Base-by-base conservation (phyloP, 305 asterid genomes). In the Fraxinus sp. region DNA sequence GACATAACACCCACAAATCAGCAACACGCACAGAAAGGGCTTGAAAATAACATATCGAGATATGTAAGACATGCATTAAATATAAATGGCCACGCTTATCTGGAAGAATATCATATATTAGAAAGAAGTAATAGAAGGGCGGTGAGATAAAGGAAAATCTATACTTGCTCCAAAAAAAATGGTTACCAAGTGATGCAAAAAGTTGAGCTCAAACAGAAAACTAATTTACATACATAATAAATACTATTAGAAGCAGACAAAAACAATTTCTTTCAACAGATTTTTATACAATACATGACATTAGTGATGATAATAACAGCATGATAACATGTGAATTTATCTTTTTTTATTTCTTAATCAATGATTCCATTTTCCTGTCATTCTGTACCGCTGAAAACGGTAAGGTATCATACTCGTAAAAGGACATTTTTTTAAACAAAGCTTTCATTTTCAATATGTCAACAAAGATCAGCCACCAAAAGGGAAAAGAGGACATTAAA, bases 1-100 rank as follows among this genome's bases (percentile, higher is more conserved):
- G 73, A 81, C 80, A 84, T 71, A 84, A 82, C 86, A 85, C 82
- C 83, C 86, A 89, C n/a, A 77, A 32, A 32, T 32, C 35, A 32
- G 35, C 35, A 32, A 32, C 35, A 32, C 35, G 35, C 35, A 32
- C 35, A 32, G 28, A 49, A 82, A 74, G 66, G 62, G 64, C 37
- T 78, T 77, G 37, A 41, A 79, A 46, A 43, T 46, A 39, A 75
- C 30, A 75, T 46, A 33, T 33, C 76, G 32, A 32, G 26, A 32
- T 49, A 73, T 36, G 77, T 35, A 14, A 78, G 57, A 33, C 22
- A n/a, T 28, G 80, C 39, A 18, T 18, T 55, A 49, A 14, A 55
- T 71, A 26, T 46, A 72, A 11, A 35, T 70, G 72, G 28, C 68
- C 68, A 59, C 9, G 70, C 70, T 59, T 59, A 59, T 79, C 64